Conservation (phyloP, 2,329 filamentous ascomycete species). For the Diaporthe vaccinii region DNA sequence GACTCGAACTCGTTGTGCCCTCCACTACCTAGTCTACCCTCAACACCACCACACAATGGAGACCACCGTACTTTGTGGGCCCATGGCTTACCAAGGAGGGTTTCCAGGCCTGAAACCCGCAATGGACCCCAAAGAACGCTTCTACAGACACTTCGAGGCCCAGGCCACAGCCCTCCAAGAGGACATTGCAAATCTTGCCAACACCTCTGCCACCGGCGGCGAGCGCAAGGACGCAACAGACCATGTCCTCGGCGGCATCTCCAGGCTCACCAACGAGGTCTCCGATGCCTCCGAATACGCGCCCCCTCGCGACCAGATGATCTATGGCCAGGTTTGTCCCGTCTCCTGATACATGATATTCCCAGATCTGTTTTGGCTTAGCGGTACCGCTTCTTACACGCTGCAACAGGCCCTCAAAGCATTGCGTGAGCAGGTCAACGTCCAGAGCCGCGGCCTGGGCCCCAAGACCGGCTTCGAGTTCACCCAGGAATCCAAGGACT, state of each 20-base stretch:
- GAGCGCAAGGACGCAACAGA: constrained; percentile 87
- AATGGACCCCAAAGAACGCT: constrained; percentile 78
- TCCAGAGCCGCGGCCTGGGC: constrained; percentile 74
- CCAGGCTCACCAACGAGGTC: constrained; percentile 84
- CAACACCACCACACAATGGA: constrained; percentile 28
- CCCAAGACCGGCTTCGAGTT: constrained; percentile 87
- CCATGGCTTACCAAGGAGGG: constrained; percentile 40
- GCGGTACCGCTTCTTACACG: constrained; percentile 2
- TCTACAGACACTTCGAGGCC: constrained; percentile 86
- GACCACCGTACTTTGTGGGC: constrained; percentile 28
- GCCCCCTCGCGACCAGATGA: constrained; percentile 89
- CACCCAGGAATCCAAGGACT: constrained; percentile 57
- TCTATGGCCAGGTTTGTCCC: constrained; percentile 79
- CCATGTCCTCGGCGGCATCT: constrained; percentile 83
- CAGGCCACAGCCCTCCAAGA: constrained; percentile 84
- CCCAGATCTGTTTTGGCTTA: background rate
- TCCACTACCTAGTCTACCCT: background rate
- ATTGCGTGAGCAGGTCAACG: constrained; percentile 82
- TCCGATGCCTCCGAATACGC: constrained; percentile 86
- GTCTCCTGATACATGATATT: background rate
- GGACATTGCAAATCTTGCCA: constrained; percentile 77
- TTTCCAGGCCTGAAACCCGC: constrained; percentile 46
- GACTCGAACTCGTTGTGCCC: background rate
- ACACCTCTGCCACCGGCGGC: constrained; percentile 73
- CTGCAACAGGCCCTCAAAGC: constrained; percentile 78